Evolutionary conservation across 352 stramenopile species (phyloP).

Genomic region (Globisporangium echinulatum): DNA sequence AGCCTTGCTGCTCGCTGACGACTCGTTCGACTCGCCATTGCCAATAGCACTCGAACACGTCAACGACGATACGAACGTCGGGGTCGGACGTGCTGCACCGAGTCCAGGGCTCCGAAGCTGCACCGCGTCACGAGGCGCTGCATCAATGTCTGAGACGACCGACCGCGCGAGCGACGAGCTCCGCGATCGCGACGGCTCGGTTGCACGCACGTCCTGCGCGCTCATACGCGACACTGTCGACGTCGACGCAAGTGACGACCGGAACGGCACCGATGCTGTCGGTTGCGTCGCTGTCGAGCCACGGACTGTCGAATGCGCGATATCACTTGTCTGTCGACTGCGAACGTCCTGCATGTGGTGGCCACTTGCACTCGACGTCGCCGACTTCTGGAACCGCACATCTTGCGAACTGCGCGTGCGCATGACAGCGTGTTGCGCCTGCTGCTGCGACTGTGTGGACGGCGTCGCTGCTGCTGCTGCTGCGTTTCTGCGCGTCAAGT

Average conservation of each 20-base stretch:
- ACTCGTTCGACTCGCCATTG: constrained; percentile 7
- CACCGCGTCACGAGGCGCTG: constrained; percentile 3
- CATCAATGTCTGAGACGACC: constrained; percentile 10
- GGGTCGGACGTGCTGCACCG: neutral
- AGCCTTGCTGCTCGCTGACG: constrained; percentile 4
- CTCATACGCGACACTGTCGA: constrained; percentile 4
- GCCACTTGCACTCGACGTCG: constrained; percentile 1
- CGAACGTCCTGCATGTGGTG: neutral
- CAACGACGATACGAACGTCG: constrained; percentile 8
- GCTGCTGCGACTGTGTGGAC: neutral
- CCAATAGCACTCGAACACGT: too few species aligned
- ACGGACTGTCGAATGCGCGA: neutral
- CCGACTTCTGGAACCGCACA: constrained; percentile 29
- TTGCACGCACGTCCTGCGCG: constrained; percentile 16
- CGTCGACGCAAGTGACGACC: constrained; percentile 10
- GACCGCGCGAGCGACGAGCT: constrained; percentile 14
- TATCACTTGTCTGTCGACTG: neutral
- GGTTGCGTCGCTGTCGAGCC: neutral
- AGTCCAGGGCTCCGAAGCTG: constrained; percentile 7
- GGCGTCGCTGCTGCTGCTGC: neutral
- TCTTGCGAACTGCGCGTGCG: constrained; percentile 40
- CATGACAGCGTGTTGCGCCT: neutral
- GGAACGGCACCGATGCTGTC: neutral
- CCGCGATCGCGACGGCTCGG: constrained; percentile 13
- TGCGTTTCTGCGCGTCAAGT: constrained; percentile 2